Base-by-base conservation (phyloP, 2,329 filamentous ascomycete species). In the Colletotrichum lini region DNA sequence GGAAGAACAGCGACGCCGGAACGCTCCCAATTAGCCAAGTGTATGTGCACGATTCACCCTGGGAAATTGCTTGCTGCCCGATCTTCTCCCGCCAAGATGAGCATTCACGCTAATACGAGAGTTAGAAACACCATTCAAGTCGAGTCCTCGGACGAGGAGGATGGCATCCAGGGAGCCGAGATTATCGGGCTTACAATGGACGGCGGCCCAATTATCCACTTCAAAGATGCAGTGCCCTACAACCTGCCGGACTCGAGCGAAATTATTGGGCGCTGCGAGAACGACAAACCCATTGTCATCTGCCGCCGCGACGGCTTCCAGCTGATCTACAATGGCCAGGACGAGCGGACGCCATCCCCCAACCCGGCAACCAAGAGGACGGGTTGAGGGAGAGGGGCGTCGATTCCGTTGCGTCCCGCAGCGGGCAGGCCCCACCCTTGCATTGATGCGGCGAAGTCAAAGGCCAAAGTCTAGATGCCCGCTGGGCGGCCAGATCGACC, bases 141-240 rank as follows among this genome's bases (percentile, higher is more conserved):
- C 64, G 58, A 75, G 58, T 54, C 78, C 77, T 58, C 79, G 73
- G 61, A 78, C 8, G 78, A 80, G 1, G 73, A 77, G 30, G 76
- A 78, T 7, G 81, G 75, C 54, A 77, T 68, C 40, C 75, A 74
- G 67, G 64, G 73, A 44, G 78, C 77, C 60, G 76, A 82, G 35
- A 80, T 86, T 4, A 78, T 87, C 53, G 85, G 85, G 49, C 84
- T 85, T 74, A 84, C 84, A 2, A 77, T 84, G 12, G 80, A 83
- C 5, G 85, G 85, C 16, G 83, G 82, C 3, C 84, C 84, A 3
- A 86, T 87, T 61, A 75, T 87, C n/a, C 81, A 81, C 21, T 84
- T 86, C 68, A 78, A 75, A 45, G 76, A 81, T n/a, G 75, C 82
- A 0, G 74, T 80, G 6, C 78, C 79, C 9, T 74, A 77, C 26